Evolutionary conservation across 2,329 filamentous ascomycete genomes (phyloP), one percentile per base, ranked within the genome.

Genomic region (Botryosphaeria dothidea): DNA sequence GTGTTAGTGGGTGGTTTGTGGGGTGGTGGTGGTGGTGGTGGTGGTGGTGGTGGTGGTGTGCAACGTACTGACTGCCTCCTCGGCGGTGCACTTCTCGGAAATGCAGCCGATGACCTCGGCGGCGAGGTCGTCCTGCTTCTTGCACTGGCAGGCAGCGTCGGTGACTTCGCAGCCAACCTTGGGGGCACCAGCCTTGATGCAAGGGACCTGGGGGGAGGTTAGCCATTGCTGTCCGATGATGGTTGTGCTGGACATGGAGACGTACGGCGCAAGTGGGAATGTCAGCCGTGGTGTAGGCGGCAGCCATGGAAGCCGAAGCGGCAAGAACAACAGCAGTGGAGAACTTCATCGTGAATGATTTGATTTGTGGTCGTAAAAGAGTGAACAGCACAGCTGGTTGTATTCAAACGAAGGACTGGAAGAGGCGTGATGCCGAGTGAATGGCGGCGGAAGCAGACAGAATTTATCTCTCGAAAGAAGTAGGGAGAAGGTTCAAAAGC

Each of bases 71-170:
- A 74, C 70, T 57, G 77, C 67, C 3, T 82, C 79, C 1, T 69
- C 67, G 9, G 72, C 66, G 3, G 71, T 72, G 74, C 81, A 82
- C 52, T 69, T 69, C 41, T 67, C 65, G 27, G 77, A 76, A 15
- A 80, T 68, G 68, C 81, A 83, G 2, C 68, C 66, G 5, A 75
- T 71, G 80, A 78, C 84, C 62, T 75, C 69, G 15, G 71, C 67
- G 38, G 70, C 70, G 67, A 82, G 78, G 29, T 68, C 70, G 25
- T 73, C 66, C 43, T 77, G 78, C 13, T 74, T 78, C 3, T 78
- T 83, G 78, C 85, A 86, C 70, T 84, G 82, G 79, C 85, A 87
- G 58, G 71, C 73, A 41, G 76, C 71, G 73, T 87, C 83, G 54
- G 74, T 78, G 65, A 80, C 66, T 13, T 65, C 68, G 73, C 85